Conservation (phyloP, 495 filamentous ascomycete genomes). For the Eremomyces bilateralis region DNA sequence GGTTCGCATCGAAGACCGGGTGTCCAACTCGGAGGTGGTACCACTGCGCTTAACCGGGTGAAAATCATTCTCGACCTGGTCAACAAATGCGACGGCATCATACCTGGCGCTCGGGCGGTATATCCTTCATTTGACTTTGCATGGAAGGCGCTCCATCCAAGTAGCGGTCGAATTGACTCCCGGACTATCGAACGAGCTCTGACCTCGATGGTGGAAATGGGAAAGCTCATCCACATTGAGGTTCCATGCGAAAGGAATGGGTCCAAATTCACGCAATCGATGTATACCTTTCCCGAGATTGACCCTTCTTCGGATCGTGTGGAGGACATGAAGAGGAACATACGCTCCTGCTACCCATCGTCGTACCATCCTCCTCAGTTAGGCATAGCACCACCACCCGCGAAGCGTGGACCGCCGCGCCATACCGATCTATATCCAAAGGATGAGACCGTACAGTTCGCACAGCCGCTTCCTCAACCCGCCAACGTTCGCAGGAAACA, state of each 20-base stretch:
- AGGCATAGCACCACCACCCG: no score
- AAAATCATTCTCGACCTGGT: constrained; percentile 9
- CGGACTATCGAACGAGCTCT: constrained; percentile 37
- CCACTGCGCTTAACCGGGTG: not conserved
- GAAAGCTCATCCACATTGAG: constrained; percentile 21
- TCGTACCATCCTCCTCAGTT: no score
- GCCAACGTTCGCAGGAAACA: no score
- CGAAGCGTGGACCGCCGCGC: no score
- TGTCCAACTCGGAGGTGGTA: not conserved
- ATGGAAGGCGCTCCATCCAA: constrained; percentile 32
- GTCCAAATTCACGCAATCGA: no score
- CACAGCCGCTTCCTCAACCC: no score
- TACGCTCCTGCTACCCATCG: no score
- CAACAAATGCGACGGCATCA: constrained; percentile 8
- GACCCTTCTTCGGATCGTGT: no score
- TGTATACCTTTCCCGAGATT: no score
- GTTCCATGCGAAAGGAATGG: not conserved
- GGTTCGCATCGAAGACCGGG: not conserved
- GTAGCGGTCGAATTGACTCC: constrained; percentile 29
- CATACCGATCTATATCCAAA: no score
- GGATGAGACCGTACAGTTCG: no score
- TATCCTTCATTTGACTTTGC: constrained; percentile 42
- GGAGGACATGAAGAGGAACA: no score
- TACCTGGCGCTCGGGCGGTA: constrained; percentile 38
- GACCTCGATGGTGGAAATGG: constrained; percentile 34